These are phyloP conservation scores for Talaromyces sp. DNA, from an alignment of 2,329 filamentous ascomycete genomes.

Conservation along the genomic window DNA sequence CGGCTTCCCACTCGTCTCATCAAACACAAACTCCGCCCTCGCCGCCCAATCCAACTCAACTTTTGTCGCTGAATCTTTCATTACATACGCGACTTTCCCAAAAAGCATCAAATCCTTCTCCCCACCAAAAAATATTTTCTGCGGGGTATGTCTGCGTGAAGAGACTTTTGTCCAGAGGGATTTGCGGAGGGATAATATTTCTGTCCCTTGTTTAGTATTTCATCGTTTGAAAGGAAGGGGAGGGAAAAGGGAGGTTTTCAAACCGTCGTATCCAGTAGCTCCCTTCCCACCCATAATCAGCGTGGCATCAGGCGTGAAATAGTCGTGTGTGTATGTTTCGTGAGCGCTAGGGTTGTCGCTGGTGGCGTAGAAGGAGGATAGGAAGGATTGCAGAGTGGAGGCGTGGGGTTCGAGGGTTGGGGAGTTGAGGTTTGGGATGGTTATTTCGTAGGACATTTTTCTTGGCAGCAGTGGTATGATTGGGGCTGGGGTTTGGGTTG, in stretches of 20 bases:
- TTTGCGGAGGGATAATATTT: constrained; percentile 28
- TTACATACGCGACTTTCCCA: constrained; percentile 29
- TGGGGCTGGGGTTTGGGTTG: background rate
- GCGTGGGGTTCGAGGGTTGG: constrained; percentile 15
- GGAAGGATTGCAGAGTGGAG: constrained; percentile 21
- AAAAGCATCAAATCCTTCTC: constrained; percentile 33
- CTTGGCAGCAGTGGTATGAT: background rate
- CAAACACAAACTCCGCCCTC: constrained; percentile 27
- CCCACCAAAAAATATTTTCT: constrained; percentile 27
- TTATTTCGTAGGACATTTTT: constrained; percentile 30
- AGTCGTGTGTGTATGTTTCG: constrained; percentile 26
- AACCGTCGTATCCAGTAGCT: constrained; percentile 27
- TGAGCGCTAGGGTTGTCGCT: constrained; percentile 31
- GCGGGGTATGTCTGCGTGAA: constrained; percentile 25
- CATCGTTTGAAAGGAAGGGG: background rate
- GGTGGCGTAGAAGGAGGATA: constrained; percentile 30
- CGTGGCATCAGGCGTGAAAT: constrained; percentile 30
- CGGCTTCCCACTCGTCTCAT: constrained; percentile 14
- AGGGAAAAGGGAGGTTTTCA: too few species aligned
- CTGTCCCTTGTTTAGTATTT: constrained; percentile 12
- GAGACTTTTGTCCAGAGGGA: constrained; percentile 31
- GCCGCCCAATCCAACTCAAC: constrained; percentile 33
- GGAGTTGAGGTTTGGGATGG: constrained; percentile 19
- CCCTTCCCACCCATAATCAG: constrained; percentile 33
- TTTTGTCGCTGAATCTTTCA: too few species aligned